Conservation (phyloP, 1,139 yeast genomes). For the Debaryomyces sp. region DNA sequence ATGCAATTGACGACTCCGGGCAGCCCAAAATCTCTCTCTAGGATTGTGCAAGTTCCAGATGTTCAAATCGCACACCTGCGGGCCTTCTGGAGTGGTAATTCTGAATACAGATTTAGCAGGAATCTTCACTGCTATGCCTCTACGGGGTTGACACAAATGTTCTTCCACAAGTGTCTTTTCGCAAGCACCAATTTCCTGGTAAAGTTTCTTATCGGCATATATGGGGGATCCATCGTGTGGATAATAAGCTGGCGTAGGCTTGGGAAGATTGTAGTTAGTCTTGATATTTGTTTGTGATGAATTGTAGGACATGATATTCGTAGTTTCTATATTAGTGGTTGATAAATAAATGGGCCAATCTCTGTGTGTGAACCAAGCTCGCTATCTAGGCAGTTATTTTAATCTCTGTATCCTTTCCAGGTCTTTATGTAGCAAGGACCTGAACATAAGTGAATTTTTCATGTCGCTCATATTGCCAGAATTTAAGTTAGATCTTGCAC, state of each 20-base stretch:
- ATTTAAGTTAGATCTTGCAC: neutral
- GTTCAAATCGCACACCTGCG: conserved; percentile 71
- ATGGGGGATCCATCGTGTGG: conserved; percentile 58
- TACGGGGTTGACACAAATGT: conserved; percentile 51
- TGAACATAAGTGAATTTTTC: no score
- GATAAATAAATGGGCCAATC: neutral
- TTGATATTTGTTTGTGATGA: conserved; percentile 44
- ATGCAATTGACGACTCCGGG: conserved; percentile 67
- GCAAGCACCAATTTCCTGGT: conserved; percentile 46
- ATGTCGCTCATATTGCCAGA: neutral
- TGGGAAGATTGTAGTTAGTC: conserved; percentile 45
- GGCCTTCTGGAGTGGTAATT: conserved; percentile 66
- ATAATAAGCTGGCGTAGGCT: conserved; percentile 59
- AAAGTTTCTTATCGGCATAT: conserved; percentile 51
- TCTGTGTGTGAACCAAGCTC: neutral
- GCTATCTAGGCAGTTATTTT: no score
- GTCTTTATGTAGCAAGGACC: no score
- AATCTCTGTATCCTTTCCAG: no score
- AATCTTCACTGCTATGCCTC: conserved; percentile 63
- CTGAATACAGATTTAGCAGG: conserved; percentile 62
- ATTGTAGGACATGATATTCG: neutral
- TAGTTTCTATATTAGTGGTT: neutral
- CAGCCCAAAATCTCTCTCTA: conserved; percentile 69
- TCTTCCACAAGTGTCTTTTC: conserved; percentile 38
- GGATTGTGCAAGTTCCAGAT: conserved; percentile 65